phyloP scores from a whole-genome alignment of 2,329 filamentous ascomycete genomes.

The Curvularia sp. region DNA sequence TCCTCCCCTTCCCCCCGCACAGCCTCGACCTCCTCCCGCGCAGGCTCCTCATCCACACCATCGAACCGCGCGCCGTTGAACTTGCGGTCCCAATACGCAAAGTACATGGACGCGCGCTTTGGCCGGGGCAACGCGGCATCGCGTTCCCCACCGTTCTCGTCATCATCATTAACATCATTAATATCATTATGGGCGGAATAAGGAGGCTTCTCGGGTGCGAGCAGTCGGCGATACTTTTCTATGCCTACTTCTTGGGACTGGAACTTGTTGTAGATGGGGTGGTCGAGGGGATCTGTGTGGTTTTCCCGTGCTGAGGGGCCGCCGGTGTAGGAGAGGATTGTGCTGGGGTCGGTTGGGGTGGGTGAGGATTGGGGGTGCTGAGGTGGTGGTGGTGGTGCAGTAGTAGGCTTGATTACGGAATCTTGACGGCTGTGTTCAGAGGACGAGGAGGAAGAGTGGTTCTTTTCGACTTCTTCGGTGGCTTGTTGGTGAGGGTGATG shows the following conservation, averaged over 20 bases:
- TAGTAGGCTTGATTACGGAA: background rate
- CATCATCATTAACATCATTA: no score
- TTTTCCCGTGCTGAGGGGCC: conserved; percentile 3
- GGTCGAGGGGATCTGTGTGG: conserved; percentile 14
- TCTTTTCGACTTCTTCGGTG: background rate
- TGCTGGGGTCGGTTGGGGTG: no score
- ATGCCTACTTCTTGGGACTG: conserved; percentile 4
- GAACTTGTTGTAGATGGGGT: conserved; percentile 12
- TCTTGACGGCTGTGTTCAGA: background rate
- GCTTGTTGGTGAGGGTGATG: no score
- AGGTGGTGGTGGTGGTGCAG: background rate
- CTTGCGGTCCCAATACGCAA: conserved; percentile 6
- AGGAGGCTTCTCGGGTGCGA: background rate
- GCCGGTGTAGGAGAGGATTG: conserved; percentile 13
- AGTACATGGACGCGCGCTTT: conserved; percentile 17
- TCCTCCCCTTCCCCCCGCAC: background rate
- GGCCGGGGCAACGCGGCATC: conserved; percentile 11
- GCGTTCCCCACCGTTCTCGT: background rate
- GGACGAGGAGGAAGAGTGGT: no score
- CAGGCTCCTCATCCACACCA: conserved; percentile 11
- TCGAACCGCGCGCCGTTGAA: conserved; percentile 14
- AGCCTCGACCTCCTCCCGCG: conserved; percentile 9
- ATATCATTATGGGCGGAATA: no score
- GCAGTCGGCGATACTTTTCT: conserved; percentile 12
- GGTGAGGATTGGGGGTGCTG: background rate